These are phyloP conservation scores for Volutella citrinella DNA, from an alignment of 2,329 filamentous ascomycete species.

Conservation along the genomic window DNA sequence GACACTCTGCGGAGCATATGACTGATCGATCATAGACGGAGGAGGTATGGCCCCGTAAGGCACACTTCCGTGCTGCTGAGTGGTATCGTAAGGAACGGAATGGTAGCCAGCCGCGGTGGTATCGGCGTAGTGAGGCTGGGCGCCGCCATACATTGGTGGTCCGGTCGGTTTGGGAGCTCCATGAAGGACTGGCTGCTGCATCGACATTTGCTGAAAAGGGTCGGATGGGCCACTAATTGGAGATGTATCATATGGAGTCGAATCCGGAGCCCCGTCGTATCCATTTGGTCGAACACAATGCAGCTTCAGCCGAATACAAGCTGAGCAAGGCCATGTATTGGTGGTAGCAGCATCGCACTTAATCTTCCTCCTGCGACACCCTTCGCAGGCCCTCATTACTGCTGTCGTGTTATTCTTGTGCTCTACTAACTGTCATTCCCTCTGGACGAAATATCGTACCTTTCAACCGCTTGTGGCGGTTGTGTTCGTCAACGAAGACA, in stretches of 20 bases:
- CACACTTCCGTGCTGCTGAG: constrained; percentile 43
- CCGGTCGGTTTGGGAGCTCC: constrained; percentile 38
- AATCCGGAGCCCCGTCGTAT: constrained; percentile 49
- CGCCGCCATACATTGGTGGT: constrained; percentile 44
- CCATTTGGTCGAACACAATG: constrained; percentile 89
- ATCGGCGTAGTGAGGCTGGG: constrained; percentile 48
- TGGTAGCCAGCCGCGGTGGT: constrained; percentile 43
- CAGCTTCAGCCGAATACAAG: constrained; percentile 87
- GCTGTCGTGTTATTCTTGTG: too few species aligned
- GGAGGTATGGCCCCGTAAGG: constrained; percentile 53
- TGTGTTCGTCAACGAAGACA: constrained; percentile 98
- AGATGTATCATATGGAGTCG: constrained; percentile 31
- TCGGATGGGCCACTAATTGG: constrained; percentile 29
- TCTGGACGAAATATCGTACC: constrained; percentile 64
- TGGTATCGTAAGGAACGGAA: constrained; percentile 45
- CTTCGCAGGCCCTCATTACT: constrained; percentile 98
- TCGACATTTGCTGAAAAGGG: constrained; percentile 48
- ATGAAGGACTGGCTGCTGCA: constrained; percentile 45
- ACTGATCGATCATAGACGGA: constrained; percentile 48
- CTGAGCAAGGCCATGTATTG: constrained; percentile 95
- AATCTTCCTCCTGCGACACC: constrained; percentile 91
- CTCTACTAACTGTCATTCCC: too few species aligned
- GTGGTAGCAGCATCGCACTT: constrained; percentile 97
- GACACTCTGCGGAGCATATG: constrained; percentile 46
- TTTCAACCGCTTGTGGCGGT: constrained; percentile 94